A percentile compares a stretch with the other conserved stretches of the same genome.
Conservation (phyloP, 129 eudicot genomes). For the Flaveria ramosissima region DNA sequence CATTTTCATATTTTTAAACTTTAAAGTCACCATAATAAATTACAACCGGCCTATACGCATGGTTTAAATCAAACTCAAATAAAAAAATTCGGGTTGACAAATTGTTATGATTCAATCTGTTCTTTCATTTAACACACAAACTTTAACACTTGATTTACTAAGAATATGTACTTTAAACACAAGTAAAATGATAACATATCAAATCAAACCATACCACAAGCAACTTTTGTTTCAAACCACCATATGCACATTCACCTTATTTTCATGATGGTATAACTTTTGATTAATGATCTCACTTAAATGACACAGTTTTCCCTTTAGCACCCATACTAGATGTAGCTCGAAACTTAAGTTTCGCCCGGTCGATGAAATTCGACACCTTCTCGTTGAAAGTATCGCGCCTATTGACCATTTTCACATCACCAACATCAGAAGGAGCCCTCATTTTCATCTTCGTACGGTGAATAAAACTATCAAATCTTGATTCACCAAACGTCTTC, state of each 20-base stretch:
- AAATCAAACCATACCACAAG: neutral
- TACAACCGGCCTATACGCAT: too few relatives aligned
- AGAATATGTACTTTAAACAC: neutral
- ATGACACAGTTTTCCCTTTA: slow-evolving; percentile 19
- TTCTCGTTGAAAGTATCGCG: slow-evolving; percentile 65
- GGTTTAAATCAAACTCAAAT: too few relatives aligned
- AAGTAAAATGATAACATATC: slow-evolving; percentile 13
- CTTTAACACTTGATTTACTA: neutral
- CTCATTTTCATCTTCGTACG: slow-evolving; percentile 49
- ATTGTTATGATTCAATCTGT: too few relatives aligned
- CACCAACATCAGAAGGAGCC: slow-evolving; percentile 35
- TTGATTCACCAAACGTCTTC: slow-evolving; percentile 28
- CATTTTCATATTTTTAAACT: too few relatives aligned
- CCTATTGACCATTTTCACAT: slow-evolving; percentile 17
- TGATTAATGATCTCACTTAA: slow-evolving; percentile 20
- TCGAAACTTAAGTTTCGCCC: slow-evolving; percentile 53
- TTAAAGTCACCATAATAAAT: too few relatives aligned
- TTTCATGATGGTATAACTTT: slow-evolving; percentile 3
- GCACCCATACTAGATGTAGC: slow-evolving; percentile 42
- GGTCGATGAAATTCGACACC: slow-evolving; percentile 49
- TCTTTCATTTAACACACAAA: too few relatives aligned
- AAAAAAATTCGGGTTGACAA: too few relatives aligned
- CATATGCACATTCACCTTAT: slow-evolving; percentile 20
- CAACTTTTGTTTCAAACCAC: neutral
- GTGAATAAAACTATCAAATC: slow-evolving; percentile 44